Evolutionary conservation across 495 filamentous ascomycete genomes (phyloP), one percentile per base, ranked within the genome.

Genomic region (Cudoniella acicularis): DNA sequence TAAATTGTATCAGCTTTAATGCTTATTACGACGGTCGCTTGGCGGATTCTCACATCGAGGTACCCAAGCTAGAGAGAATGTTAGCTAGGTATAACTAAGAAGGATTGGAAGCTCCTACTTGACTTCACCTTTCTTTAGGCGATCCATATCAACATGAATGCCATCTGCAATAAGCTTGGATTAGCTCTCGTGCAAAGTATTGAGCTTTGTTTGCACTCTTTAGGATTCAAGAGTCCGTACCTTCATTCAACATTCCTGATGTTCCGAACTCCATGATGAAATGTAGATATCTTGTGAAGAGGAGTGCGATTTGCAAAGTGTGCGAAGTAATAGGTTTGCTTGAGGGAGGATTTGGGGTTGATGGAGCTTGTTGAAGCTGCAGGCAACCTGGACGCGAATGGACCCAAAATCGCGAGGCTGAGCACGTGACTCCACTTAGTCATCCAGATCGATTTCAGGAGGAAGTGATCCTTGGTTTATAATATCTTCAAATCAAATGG

Each of bases 61-160:
- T 98, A 76, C 94, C 94, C 60, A 98, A 81, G 75, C 93, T 91
- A 60, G 10, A 59, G 62, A 61, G 60, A 57, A 55, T 27, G 67
- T 77, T 64, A 77, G 75, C 61, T 54, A 40, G 17, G 26, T 22
- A 52, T 40, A 60, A 55, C 43, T 17, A 17, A 10, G 22, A 50
- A 0, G n/a, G 10, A 17, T 25, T 13, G 59, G 41, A 54, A 24
- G 21, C 60, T 78, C 88, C 75, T 80, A 96, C 92, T 98, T 96
- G 70, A 85, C 84, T 73, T 95, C 91, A 46, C 91, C 91, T 67
- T 85, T 89, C 83, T 96, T 94, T 62, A 94, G 71, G 66, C 93
- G 88, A 64, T 96, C 88, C 94, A 98, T 98, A 70, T 98, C 94
- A 53, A 98, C 77, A 74, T 98, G 94, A 70, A 98, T 96, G 69